Conservation (phyloP, 495 filamentous ascomycete genomes). For the Hypoxylon lienhwacheense region DNA sequence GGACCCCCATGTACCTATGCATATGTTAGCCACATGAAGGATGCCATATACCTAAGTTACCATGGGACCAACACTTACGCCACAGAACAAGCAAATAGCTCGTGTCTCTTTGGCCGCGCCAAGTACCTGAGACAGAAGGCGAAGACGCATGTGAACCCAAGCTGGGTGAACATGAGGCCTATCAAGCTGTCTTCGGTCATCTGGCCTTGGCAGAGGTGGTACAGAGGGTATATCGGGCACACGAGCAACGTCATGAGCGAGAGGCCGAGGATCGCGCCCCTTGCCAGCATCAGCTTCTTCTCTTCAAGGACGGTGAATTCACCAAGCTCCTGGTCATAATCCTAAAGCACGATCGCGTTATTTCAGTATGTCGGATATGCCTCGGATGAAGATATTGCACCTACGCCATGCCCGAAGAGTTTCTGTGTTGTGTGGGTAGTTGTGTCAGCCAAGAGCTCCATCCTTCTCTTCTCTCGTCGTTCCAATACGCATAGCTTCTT, state of each 20-base stretch:
- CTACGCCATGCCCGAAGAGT: neutral
- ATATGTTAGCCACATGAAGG: neutral
- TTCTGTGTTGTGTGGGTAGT: neutral
- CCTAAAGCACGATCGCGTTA: neutral
- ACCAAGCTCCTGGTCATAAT: neutral
- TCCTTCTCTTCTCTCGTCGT: neutral
- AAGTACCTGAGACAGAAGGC: constrained; percentile 9
- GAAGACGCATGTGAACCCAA: constrained; percentile 10
- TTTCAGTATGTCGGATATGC: no score
- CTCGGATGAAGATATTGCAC: neutral
- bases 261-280: neutral
- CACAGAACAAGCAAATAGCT: constrained; percentile 20
- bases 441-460: neutral
- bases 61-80: constrained; percentile 1
- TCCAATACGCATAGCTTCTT: neutral
- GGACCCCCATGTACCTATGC: constrained; percentile 16
- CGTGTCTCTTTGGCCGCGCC: constrained; percentile 9
- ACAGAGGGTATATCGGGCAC: constrained; percentile 15
- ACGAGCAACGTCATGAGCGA: constrained; percentile 2
- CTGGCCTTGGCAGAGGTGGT: constrained; percentile 10
- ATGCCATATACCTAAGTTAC: neutral
- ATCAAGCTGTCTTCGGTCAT: constrained; percentile 3
- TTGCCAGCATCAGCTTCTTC: neutral
- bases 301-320: neutral
- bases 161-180: constrained; percentile 20